A percentile compares a stretch with the other conserved stretches of the same genome.
phyloP scores from a whole-genome alignment of 176 grass and related monocot species.

The Poa pratensis region DNA sequence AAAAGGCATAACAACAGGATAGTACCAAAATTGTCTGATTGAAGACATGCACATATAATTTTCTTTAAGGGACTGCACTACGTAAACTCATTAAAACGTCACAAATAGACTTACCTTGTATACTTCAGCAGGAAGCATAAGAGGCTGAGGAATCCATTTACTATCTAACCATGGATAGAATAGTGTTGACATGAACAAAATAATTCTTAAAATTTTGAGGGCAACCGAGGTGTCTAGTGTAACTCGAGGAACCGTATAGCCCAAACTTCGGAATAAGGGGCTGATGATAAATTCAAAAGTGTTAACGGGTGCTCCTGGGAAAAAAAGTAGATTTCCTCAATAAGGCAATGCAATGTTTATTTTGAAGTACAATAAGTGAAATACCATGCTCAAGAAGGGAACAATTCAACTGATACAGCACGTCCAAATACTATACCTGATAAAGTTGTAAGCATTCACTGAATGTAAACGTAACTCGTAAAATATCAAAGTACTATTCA shows the following conservation, averaged over 20 bases:
- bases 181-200: conserved; percentile 63
- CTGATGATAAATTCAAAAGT: conserved; percentile 79
- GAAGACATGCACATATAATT: not conserved
- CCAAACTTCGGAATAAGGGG: conserved; percentile 87
- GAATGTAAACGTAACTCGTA: not conserved
- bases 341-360: conserved; percentile 26
- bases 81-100: conserved; percentile 9
- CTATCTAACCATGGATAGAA: conserved; percentile 77
- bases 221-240: conserved; percentile 56
- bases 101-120: conserved; percentile 67
- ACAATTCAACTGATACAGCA: not conserved
- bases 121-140: conserved; percentile 92
- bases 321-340: conserved; percentile 30
- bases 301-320: conserved; percentile 71
- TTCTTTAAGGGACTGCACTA: not conserved
- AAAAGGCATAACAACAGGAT: not conserved
- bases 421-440: not conserved
- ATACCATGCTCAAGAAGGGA: not conserved
- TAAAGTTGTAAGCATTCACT: conserved; percentile 28
- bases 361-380: not conserved
- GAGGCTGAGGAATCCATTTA: conserved; percentile 78
- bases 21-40: not conserved
- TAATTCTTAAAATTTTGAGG: conserved; percentile 65
- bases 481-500: not conserved
- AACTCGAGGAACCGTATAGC: conserved; percentile 61